These are phyloP conservation scores for Arthroderma sp. DNA, from an alignment of 2,329 filamentous ascomycete species.

Conservation along the genomic window DNA sequence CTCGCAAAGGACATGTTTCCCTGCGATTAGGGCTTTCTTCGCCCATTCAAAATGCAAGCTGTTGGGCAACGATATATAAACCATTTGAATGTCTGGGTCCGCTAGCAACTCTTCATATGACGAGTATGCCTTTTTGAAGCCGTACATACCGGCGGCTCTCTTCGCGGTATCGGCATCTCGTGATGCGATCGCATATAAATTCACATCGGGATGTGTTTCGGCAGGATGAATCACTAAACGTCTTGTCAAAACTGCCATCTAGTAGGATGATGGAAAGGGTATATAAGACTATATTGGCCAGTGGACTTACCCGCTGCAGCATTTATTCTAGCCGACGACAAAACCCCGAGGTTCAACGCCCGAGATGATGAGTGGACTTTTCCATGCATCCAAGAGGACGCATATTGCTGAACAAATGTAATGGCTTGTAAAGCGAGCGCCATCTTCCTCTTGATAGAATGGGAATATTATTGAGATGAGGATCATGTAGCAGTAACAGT, in stretches of 20 bases:
- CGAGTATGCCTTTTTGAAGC: conserved; percentile 32
- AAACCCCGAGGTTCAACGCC: conserved; percentile 7
- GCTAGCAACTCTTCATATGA: conserved; percentile 14
- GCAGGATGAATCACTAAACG: conserved; percentile 31
- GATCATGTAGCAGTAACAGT: too few species aligned
- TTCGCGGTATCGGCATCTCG: conserved; percentile 35
- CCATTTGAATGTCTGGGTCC: conserved; percentile 30
- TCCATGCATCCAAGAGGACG: conserved; percentile 4
- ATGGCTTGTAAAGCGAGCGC: not conserved
- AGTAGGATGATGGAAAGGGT: not conserved
- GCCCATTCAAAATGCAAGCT: conserved; percentile 33
- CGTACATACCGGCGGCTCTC: conserved; percentile 37
- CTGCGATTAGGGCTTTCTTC: conserved; percentile 18
- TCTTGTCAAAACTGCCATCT: not conserved
- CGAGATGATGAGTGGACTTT: conserved; percentile 4
- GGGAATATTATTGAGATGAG: not conserved
- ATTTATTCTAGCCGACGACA: conserved; percentile 6
- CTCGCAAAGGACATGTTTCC: conserved; percentile 21
- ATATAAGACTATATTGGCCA: too few species aligned
- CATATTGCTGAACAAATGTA: conserved; percentile 7
- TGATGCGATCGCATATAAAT: conserved; percentile 42
- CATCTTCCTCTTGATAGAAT: not conserved
- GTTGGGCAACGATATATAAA: conserved; percentile 39
- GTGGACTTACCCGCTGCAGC: conserved; percentile 4
- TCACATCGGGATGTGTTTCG: conserved; percentile 40